Conservation (phyloP, 1,284 basidiomycete genomes). For the Tylopilus orsonianus region DNA sequence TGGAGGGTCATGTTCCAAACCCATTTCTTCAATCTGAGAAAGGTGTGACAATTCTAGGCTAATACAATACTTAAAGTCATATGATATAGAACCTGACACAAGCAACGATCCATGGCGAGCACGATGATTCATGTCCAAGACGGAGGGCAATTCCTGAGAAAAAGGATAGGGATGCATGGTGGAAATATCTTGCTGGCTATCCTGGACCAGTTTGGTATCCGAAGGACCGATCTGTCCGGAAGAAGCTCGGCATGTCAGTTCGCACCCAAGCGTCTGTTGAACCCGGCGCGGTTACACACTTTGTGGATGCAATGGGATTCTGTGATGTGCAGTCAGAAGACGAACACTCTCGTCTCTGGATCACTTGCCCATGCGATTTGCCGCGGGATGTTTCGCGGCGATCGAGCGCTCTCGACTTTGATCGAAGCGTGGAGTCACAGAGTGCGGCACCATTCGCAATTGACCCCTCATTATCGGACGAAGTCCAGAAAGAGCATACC, state of each 20-base stretch:
- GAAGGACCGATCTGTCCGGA: conserved; percentile 22
- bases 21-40: conserved; percentile 64
- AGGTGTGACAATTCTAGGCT: conserved; percentile 38
- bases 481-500: background rate
- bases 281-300: conserved; percentile 19
- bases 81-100: conserved; percentile 59
- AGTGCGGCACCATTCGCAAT: background rate
- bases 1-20: conserved; percentile 60
- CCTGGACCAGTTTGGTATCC: conserved; percentile 68
- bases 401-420: background rate
- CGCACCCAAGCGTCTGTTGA: conserved; percentile 41
- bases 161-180: conserved; percentile 71
- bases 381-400: background rate
- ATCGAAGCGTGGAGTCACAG: background rate
- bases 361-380: background rate
- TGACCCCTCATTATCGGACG: background rate
- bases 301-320: conserved; percentile 3
- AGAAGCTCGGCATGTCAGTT: conserved; percentile 21
- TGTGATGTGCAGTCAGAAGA: conserved; percentile 7
- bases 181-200: conserved; percentile 69
- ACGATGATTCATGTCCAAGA: conserved; percentile 26
- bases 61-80: conserved; percentile 10
- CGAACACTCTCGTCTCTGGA: background rate
- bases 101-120: conserved; percentile 51
- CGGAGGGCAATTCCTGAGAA: conserved; percentile 59